Evolutionary conservation across 805 yeast species (phyloP).

Genomic region (Candida coleopterorum): DNA sequence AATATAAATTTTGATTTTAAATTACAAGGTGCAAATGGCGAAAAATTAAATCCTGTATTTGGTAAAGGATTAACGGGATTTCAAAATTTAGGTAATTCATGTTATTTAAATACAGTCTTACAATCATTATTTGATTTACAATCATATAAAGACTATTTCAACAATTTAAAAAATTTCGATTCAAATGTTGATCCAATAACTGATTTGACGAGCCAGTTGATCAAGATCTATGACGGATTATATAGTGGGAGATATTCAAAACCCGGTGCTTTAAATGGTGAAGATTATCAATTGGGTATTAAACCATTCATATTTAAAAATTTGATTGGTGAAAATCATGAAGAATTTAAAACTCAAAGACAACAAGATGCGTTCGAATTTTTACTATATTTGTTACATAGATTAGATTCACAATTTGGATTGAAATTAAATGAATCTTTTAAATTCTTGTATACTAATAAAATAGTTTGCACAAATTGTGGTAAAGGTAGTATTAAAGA

Average conservation of each 20-base stretch:
- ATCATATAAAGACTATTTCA: conserved; percentile 35
- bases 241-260: conserved; percentile 66
- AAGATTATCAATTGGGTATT: conserved; percentile 68
- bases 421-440: conserved; percentile 50
- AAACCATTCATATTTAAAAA: conserved; percentile 73
- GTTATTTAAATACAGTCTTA: conserved; percentile 78
- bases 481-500: conserved; percentile 51
- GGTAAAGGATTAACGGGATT: conserved; percentile 83
- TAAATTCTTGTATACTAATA: conserved; percentile 61
- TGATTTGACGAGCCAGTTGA: conserved; percentile 69
- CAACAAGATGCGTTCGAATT: conserved; percentile 98
- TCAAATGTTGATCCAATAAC: conserved; percentile 48
- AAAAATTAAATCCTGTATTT: conserved; percentile 54
- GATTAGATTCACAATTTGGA: conserved; percentile 47
- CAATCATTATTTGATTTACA: conserved; percentile 60
- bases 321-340: conserved; percentile 70
- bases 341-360: conserved; percentile 77
- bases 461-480: conserved; percentile 57
- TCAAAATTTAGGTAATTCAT: conserved; percentile 87
- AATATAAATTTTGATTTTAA: conserved; percentile 91
- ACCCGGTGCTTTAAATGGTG: conserved; percentile 43
- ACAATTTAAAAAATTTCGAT: conserved; percentile 26
- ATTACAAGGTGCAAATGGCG: conserved; percentile 69
- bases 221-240: conserved; percentile 77
- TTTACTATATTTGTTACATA: conserved; percentile 60